Conservation (phyloP, 1,139 yeast species). For the Yamadazyma spencermartinsiae region DNA sequence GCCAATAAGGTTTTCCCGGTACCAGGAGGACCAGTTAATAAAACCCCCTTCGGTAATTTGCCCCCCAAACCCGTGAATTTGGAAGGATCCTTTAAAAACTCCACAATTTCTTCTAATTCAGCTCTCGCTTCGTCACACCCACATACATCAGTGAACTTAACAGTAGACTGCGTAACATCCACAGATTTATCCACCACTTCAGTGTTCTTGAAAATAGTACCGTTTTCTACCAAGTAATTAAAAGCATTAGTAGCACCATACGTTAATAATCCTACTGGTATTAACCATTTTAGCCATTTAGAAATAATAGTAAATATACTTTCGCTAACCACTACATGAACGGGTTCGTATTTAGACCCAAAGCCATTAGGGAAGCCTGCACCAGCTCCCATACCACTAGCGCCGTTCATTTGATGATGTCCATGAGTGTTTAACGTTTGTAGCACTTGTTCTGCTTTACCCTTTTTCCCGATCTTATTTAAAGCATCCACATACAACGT, state of each 20-base stretch:
- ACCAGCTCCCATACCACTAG: conserved; percentile 24
- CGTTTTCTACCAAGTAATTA: conserved; percentile 79
- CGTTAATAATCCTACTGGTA: conserved; percentile 72
- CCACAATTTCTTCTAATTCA: conserved; percentile 95
- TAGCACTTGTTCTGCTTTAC: conserved; percentile 69
- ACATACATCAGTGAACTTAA: conserved; percentile 87
- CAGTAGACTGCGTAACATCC: conserved; percentile 85
- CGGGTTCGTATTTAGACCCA: conserved; percentile 67
- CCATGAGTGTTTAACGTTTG: conserved; percentile 22
- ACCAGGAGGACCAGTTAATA: conserved; percentile 98
- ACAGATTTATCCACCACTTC: conserved; percentile 75
- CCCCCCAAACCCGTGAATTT: conserved; percentile 97
- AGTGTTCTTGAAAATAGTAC: conserved; percentile 76
- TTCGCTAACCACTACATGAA: conserved; percentile 89
- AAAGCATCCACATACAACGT: conserved; percentile 78
- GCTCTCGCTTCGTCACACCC: conserved; percentile 99
- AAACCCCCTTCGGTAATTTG: conserved; percentile 93
- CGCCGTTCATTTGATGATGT: conserved; percentile 8
- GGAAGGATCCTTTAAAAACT: conserved; percentile 92
- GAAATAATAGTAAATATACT: conserved; percentile 74
- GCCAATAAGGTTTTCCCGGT: conserved; percentile 98
- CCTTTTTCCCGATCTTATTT: conserved; percentile 70
- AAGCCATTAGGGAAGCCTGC: conserved; percentile 36
- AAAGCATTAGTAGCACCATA: conserved; percentile 77
- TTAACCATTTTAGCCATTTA: conserved; percentile 87